Evolutionary conservation across 2,329 filamentous ascomycete species (phyloP), one percentile per base, ranked within the genome.

Genomic region (Aspergillus sp.): DNA sequence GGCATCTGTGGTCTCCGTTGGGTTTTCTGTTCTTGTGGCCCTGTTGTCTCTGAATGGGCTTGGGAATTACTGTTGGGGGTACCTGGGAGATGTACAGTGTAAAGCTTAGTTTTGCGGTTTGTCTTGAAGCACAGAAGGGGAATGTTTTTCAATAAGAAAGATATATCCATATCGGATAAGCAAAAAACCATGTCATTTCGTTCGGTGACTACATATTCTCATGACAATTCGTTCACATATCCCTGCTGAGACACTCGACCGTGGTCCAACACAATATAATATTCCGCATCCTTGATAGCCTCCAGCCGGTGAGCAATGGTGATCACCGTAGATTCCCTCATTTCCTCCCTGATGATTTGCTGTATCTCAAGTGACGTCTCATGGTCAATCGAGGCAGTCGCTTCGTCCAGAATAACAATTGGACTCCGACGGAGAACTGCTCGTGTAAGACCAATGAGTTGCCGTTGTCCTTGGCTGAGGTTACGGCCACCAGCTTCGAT

Each of bases 401-500:
- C 81, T 54, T 85, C 82, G 53, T 86, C 82, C 56, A 86, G 72
- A 40, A 86, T 77, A 7, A 86, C 69, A 48, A 85, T 75, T 0
- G 78, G 67, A 45, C 78, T 81, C n/a, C 77, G 65, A 7, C 81
- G 64, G 37, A 86, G 61, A 42, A 85, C 73, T 0, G 82, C 81
- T n/a, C 82, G 62, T 0, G 81, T 78, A 1, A 86, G 67, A 0
- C 81, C 81, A 3, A 86, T 78, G 0, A 86, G 69, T 54, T 86
- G 82, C 37, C 81, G 66, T 57, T 86, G 81, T 1, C 82, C 82
- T 54, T 85, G 82, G 39, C 74, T 79, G 0, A 85, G 68, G 40
- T 83, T 83, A 32, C 75, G 74, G 2, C 81, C 82, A 2, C 79
- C 79, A 2, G 75, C 75, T 51, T 83, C 81, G 32, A 85, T 72